Conservation (phyloP, 495 filamentous ascomycete species). For the Pseudomonodictys pantanalensis region DNA sequence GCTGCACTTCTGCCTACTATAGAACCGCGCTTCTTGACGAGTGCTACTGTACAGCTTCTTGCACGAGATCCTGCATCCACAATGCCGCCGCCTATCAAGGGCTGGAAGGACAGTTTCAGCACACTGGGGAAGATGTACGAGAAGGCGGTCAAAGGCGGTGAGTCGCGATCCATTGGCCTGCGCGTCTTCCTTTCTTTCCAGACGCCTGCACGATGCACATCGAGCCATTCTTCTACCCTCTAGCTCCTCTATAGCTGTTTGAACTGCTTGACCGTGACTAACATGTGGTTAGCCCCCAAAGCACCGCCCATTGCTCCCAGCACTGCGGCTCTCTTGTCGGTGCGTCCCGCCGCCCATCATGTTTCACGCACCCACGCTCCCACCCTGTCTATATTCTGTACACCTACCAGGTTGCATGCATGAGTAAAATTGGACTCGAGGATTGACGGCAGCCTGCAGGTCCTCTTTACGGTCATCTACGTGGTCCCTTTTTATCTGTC, state of each 20-base stretch:
- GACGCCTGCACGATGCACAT: conserved; percentile 26
- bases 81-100: conserved; percentile 47
- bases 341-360: conserved; percentile 41
- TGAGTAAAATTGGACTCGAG: neutral
- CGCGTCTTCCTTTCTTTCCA: conserved; percentile 8
- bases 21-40: neutral
- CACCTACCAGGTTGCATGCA: conserved; percentile 21
- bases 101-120: conserved; percentile 38
- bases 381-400: conserved; percentile 17
- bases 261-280: conserved; percentile 10
- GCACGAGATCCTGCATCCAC: neutral
- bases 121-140: conserved; percentile 25
- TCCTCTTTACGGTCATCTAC: conserved; percentile 79
- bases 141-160: conserved; percentile 41
- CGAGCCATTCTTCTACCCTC: conserved; percentile 17
- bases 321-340: conserved; percentile 52
- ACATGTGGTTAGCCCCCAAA: conserved; percentile 34
- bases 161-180: conserved; percentile 30
- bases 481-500: conserved; percentile 90
- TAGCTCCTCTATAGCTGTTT: conserved; percentile 10
- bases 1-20: neutral
- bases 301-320: conserved; percentile 50
- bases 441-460: conserved; percentile 42
- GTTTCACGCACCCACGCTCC: conserved; percentile 27
- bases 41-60: conserved; percentile 6